Base-by-base conservation (phyloP, 768 basidiomycete species). In the Cystofilobasidium macerans region DNA sequence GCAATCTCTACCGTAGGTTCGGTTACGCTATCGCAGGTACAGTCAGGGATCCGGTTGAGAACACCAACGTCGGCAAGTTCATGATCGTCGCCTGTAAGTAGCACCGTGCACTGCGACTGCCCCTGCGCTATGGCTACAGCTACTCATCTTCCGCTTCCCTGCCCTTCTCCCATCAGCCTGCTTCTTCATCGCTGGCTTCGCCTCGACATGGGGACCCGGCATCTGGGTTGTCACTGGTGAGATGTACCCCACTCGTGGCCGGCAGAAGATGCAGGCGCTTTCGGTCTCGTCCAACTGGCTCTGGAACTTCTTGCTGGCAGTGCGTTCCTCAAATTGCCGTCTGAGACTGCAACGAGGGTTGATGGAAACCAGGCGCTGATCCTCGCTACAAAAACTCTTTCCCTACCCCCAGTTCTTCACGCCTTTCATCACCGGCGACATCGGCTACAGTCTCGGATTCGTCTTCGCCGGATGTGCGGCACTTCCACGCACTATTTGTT, bases 151-250 rank as follows among this genome's bases (percentile, higher is more conserved):
- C 78, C 77, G 86, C 86, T 48, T 71, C 66, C 68, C 69, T 61
- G 48, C 69, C 22, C 30, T 45, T 36, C 43, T 26, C 6, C 26
- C 12, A 11, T n/a, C n/a, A n/a, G n/a, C n/a, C 20, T 38, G 56
- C 22, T n/a, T 16, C 11, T 22, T 24, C 11, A 26, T 35, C 8
- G 26, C 26, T 6, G 30, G 58, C 62, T 18, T n/a, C 57, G 33
- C 32, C 32, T 26, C 51, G 40, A 45, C 26, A n/a, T 48, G 14
- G 28, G 30, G 61, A 20, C 85, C 85, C 75, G 85, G 85, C 56
- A 75, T 87, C 43, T 88, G 86, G 86, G 86, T 88, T 71, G 78
- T 87, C 24, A 85, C 85, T 64, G 86, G 85, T 42, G 86, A 88
- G 75, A 86, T 84, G 1, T 87, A 86, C 79, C 83, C 85, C 0